phyloP scores from a whole-genome alignment of 2,329 filamentous ascomycete genomes.

The Nannizziopsis barbatae region DNA sequence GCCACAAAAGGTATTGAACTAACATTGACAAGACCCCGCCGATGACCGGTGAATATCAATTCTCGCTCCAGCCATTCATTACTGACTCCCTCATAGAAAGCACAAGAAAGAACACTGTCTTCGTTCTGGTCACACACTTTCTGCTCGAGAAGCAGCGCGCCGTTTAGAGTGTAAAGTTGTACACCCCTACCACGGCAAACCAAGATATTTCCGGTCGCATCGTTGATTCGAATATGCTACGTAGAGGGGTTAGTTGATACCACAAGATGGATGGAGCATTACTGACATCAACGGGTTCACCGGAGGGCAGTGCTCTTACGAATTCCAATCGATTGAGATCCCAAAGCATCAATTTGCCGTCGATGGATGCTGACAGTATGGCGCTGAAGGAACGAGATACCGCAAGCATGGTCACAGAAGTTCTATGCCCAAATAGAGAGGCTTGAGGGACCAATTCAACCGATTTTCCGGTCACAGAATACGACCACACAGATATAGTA shows the following conservation, averaged over 20 bases:
- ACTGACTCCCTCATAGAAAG: conserved; percentile 82
- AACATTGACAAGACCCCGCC: conserved; percentile 67
- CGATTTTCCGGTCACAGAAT: conserved; percentile 53
- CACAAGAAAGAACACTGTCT: conserved; percentile 68
- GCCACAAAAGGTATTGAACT: conserved; percentile 10
- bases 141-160: conserved; percentile 68
- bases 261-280: background rate
- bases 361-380: conserved; percentile 68
- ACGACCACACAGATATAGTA: conserved; percentile 72
- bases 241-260: background rate
- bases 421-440: conserved; percentile 82
- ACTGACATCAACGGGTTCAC: conserved; percentile 40
- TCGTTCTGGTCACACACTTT: conserved; percentile 61
- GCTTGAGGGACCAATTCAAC: conserved; percentile 70
- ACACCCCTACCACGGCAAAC: conserved; percentile 67
- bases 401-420: conserved; percentile 68
- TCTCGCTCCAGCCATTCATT: conserved; percentile 87
- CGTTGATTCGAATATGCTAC: conserved; percentile 74
- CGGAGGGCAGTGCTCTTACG: conserved; percentile 58
- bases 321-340: conserved; percentile 86
- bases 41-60: conserved; percentile 81
- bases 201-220: conserved; percentile 80
- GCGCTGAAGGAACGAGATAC: conserved; percentile 82
- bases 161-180: conserved; percentile 77
- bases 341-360: conserved; percentile 82